A percentile compares a stretch with the other conserved stretches of the same genome.
phyloP scores from a whole-genome alignment of 1,139 yeast genomes.

The Scheffersomyces titani region DNA sequence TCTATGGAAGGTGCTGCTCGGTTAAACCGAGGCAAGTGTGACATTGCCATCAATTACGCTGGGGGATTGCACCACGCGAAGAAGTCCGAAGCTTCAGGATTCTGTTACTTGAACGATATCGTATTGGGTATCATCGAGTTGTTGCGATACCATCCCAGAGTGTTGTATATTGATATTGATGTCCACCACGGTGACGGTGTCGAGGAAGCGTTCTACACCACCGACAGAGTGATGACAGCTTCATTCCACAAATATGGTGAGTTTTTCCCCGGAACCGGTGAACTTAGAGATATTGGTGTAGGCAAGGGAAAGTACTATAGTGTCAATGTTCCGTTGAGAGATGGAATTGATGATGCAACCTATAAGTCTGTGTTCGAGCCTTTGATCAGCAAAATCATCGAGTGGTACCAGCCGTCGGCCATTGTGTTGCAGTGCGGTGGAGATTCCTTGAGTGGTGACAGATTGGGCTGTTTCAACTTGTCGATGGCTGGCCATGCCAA shows the following conservation, averaged over 20 bases:
- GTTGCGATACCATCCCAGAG: slow-evolving; percentile 89
- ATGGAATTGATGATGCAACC: slow-evolving; percentile 89
- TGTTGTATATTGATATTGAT: slow-evolving; percentile 93
- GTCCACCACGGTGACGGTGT: slow-evolving; percentile 99
- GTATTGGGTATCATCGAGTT: slow-evolving; percentile 90
- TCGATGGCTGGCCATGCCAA: slow-evolving; percentile 95
- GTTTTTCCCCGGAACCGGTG: slow-evolving; percentile 96
- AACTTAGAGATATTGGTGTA: slow-evolving; percentile 82
- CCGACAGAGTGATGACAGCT: slow-evolving; percentile 96
- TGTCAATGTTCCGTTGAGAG: slow-evolving; percentile 86
- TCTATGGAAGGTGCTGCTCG: slow-evolving; percentile 97
- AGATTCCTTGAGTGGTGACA: slow-evolving; percentile 88
- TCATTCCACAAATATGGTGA: slow-evolving; percentile 97
- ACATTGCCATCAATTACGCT: slow-evolving; percentile 94
- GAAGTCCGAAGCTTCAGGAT: slow-evolving; percentile 93
- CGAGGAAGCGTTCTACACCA: slow-evolving; percentile 94
- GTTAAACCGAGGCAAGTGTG: slow-evolving; percentile 89
- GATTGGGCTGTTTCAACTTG: slow-evolving; percentile 88
- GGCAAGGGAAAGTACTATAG: slow-evolving; percentile 88
- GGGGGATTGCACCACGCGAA: slow-evolving; percentile 98
- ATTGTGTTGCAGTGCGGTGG: slow-evolving; percentile 93
- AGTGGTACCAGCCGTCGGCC: slow-evolving; percentile 93
- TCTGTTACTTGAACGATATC: slow-evolving; percentile 85
- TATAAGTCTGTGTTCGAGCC: slow-evolving; percentile 89
- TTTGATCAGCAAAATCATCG: slow-evolving; percentile 75